Percentiles rank a stretch among this genome's conserved stretches.
Conservation (phyloP, 2,329 filamentous ascomycete species). For the Cladosporium halotolerans region DNA sequence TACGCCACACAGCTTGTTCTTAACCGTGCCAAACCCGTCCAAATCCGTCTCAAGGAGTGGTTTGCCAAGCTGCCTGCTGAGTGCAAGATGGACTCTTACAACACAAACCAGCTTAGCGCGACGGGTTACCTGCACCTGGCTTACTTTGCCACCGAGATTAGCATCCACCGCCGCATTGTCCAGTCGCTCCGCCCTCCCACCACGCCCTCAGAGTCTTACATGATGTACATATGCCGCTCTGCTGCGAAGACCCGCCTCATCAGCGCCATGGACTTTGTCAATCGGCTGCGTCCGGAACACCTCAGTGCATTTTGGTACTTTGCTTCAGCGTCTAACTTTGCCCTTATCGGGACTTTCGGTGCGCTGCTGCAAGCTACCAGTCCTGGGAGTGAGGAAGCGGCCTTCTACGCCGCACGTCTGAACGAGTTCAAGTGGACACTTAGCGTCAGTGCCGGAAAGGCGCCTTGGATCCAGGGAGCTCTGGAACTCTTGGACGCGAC, state of each 20-base stretch:
- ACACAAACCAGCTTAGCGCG: constrained; percentile 36
- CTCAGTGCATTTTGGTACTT: constrained; percentile 92
- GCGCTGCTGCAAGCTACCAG: constrained; percentile 84
- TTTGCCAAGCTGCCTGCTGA: constrained; percentile 61
- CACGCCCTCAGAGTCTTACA: constrained; percentile 58
- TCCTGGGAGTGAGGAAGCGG: constrained; percentile 78
- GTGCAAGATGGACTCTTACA: constrained; percentile 55
- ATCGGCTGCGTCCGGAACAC: constrained; percentile 79
- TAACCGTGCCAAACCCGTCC: constrained; percentile 71
- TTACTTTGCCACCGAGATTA: constrained; percentile 92
- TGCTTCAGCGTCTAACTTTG: constrained; percentile 83
- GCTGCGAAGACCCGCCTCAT: constrained; percentile 92
- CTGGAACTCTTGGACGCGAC: constrained; percentile 41
- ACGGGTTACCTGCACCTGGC: constrained; percentile 71
- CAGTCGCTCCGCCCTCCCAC: constrained; percentile 58
- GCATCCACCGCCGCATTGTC: constrained; percentile 83
- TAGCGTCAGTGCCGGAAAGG: constrained; percentile 72
- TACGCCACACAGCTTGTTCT: constrained; percentile 69
- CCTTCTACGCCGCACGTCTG: constrained; percentile 81
- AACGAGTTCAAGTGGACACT: constrained; percentile 93
- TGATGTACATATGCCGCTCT: constrained; percentile 85
- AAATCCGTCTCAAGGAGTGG: constrained; percentile 78
- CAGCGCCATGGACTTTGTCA: constrained; percentile 95
- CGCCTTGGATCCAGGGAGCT: constrained; percentile 43
- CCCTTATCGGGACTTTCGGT: constrained; percentile 89